phyloP scores from a whole-genome alignment of 495 filamentous ascomycete genomes.

The Podospora australis region DNA sequence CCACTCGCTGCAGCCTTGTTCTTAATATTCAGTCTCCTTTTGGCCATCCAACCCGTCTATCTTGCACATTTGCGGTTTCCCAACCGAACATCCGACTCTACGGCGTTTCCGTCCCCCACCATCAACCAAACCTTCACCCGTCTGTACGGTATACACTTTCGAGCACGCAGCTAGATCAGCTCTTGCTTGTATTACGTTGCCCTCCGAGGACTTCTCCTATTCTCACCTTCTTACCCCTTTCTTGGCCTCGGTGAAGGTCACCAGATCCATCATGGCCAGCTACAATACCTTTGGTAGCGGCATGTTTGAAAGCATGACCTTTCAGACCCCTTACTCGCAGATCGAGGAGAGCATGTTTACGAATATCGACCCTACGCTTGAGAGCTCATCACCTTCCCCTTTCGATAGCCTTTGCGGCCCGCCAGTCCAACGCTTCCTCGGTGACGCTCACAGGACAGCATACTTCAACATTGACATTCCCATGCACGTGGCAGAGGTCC shows the following conservation, averaged over 20 bases:
- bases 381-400: constrained; percentile 4
- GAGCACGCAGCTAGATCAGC: constrained; percentile 1
- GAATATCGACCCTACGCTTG: constrained; percentile 19
- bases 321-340: neutral
- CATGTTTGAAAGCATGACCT: constrained; percentile 10
- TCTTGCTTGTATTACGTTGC: neutral
- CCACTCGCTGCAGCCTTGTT: too few relatives aligned
- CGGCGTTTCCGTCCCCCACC: too few relatives aligned
- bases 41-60: too few relatives aligned
- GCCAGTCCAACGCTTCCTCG: constrained; percentile 25
- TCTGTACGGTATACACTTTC: too few relatives aligned
- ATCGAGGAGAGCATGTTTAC: constrained; percentile 3
- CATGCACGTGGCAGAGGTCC: neutral
- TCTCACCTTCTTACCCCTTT: neutral
- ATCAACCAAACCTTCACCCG: too few relatives aligned
- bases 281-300: neutral
- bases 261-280: neutral
- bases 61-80: too few relatives aligned
- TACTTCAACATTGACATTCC: constrained; percentile 20
- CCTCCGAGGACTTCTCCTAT: neutral
- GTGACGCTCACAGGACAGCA: constrained; percentile 20
- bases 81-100: too few relatives aligned
- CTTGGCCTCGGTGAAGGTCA: too few relatives aligned
- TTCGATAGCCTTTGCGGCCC: constrained; percentile 6
- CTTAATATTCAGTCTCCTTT: too few relatives aligned